These are phyloP conservation scores for Puccinia triticina DNA, from an alignment of 1,284 basidiomycete genomes.

Conservation along the genomic window DNA sequence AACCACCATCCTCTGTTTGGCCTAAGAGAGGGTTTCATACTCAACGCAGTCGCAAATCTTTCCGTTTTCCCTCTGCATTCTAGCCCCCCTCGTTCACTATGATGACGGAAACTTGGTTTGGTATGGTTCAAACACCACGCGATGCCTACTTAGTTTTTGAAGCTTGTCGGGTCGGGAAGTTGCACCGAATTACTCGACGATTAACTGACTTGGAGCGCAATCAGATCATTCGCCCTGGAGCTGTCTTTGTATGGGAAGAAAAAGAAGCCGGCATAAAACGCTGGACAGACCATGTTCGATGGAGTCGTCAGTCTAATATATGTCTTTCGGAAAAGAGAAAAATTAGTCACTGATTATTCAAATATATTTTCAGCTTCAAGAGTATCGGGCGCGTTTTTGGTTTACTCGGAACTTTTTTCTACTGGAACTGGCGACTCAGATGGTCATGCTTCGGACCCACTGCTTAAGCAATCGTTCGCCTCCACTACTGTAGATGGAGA, in stretches of 20 bases:
- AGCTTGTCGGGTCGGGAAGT: constrained; percentile 55
- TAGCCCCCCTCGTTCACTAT: constrained; percentile 48
- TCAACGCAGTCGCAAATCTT: background rate
- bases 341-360: background rate
- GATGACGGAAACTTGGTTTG: constrained; percentile 56
- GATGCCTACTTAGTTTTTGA: constrained; percentile 56
- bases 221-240: constrained; percentile 55
- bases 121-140: constrained; percentile 53
- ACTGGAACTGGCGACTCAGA: constrained; percentile 43
- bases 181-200: constrained; percentile 55
- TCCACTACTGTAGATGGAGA: constrained; percentile 54
- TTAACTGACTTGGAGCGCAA: constrained; percentile 56
- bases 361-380: constrained; percentile 54
- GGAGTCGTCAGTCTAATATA: constrained; percentile 55
- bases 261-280: constrained; percentile 57
- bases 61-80: background rate
- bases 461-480: constrained; percentile 57
- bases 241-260: constrained; percentile 57
- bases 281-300: constrained; percentile 58
- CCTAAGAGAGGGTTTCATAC: background rate
- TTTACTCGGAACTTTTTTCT: constrained; percentile 55
- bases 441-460: constrained; percentile 51
- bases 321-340: background rate
- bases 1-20: background rate
- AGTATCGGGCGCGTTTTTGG: constrained; percentile 57